These are phyloP conservation scores for Aspergillus tanneri DNA, from an alignment of 2,329 filamentous ascomycete species.

Conservation along the genomic window DNA sequence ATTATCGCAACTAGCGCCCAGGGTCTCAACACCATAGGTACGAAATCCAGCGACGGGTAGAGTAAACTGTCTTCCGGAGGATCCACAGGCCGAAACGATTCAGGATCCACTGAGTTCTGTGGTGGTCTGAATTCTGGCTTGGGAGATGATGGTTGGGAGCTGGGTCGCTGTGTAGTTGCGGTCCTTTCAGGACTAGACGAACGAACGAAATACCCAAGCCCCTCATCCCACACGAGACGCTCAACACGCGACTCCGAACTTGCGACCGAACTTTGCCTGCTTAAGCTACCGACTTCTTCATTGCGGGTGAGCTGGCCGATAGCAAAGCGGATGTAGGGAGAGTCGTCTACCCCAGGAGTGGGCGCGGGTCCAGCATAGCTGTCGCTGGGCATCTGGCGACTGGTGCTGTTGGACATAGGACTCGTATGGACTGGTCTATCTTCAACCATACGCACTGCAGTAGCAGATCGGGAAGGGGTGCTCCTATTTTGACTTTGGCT, in stretches of 20 bases:
- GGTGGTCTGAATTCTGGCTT: conserved; percentile 15
- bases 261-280: conserved; percentile 50
- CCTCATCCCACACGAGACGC: conserved; percentile 50
- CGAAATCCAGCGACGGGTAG: conserved; percentile 62
- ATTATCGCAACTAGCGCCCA: conserved; percentile 62
- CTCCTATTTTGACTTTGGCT: conserved; percentile 8
- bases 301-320: conserved; percentile 81
- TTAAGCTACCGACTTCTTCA: conserved; percentile 60
- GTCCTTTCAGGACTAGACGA: conserved; percentile 32
- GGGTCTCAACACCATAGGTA: conserved; percentile 69
- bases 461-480: conserved; percentile 23
- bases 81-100: conserved; percentile 52
- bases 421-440: conserved; percentile 24
- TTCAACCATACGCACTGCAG: conserved; percentile 30
- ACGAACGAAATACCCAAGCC: conserved; percentile 44
- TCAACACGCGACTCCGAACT: conserved; percentile 52
- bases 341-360: conserved; percentile 79
- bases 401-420: conserved; percentile 25
- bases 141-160: conserved; percentile 33
- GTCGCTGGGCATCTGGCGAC: conserved; percentile 28
- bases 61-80: conserved; percentile 45
- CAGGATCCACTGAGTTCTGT: conserved; percentile 29
- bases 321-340: conserved; percentile 84
- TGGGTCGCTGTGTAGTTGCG: conserved; percentile 35
- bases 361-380: conserved; percentile 43